Percentiles rank a stretch among this genome's conserved stretches.
Conservation (phyloP, 2,329 filamentous ascomycete genomes). For the Fusarium pininemorale region DNA sequence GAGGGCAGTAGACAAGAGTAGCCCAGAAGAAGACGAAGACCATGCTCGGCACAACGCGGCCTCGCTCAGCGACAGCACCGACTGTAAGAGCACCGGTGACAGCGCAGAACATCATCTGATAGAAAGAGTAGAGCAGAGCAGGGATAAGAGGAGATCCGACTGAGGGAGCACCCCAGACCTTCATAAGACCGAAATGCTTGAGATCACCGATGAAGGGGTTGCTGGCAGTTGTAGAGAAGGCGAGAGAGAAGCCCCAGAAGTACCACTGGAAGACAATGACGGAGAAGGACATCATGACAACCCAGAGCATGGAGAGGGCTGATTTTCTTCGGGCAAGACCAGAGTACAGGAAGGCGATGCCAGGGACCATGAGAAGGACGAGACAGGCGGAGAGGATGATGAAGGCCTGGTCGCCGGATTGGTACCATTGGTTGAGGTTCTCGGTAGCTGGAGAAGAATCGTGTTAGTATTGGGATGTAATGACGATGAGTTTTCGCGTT, state of each 20-base stretch:
- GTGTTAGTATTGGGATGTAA: slow-evolving; percentile 1
- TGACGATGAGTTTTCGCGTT: background rate
- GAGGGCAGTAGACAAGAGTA: slow-evolving; percentile 94
- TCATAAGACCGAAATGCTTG: slow-evolving; percentile 86
- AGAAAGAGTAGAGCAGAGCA: slow-evolving; percentile 91
- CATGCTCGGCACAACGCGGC: slow-evolving; percentile 91
- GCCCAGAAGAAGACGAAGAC: slow-evolving; percentile 97
- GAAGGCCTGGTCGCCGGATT: slow-evolving; percentile 90
- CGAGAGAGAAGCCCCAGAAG: slow-evolving; percentile 98
- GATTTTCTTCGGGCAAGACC: slow-evolving; percentile 98
- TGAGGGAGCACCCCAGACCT: slow-evolving; percentile 84
- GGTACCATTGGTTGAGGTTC: slow-evolving; percentile 97
- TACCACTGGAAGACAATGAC: slow-evolving; percentile 99
- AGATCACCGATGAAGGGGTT: slow-evolving; percentile 94
- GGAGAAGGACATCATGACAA: slow-evolving; percentile 91
- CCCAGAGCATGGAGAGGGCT: slow-evolving; percentile 96
- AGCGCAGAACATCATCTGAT: slow-evolving; percentile 98
- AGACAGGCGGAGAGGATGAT: slow-evolving; percentile 91
- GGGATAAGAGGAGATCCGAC: slow-evolving; percentile 89
- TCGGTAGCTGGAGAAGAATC: slow-evolving; percentile 66
- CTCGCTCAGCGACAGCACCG: slow-evolving; percentile 92
- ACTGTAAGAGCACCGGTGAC: slow-evolving; percentile 92
- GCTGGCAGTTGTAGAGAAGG: slow-evolving; percentile 82
- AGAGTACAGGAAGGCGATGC: slow-evolving; percentile 96
- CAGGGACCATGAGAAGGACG: slow-evolving; percentile 96